phyloP scores from a whole-genome alignment of 306 rosid genomes.

The Quercus suber region DNA sequence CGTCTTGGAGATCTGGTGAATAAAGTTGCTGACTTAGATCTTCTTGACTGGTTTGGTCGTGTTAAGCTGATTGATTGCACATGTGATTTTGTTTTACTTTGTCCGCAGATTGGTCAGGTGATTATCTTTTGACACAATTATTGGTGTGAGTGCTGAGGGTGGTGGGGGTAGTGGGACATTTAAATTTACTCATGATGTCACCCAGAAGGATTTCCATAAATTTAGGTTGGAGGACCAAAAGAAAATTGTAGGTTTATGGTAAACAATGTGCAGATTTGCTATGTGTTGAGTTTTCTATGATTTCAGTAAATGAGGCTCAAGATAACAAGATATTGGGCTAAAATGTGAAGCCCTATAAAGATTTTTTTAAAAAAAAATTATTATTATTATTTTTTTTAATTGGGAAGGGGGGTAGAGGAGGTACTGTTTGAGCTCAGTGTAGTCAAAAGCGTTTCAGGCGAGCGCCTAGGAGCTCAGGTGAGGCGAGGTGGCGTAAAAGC shows the following conservation, averaged over 20 bases:
- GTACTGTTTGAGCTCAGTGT: too few species aligned
- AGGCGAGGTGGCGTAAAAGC: too few species aligned
- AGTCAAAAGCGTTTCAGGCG: too few species aligned
- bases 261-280: neutral
- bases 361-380: too few species aligned
- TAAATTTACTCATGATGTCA: neutral
- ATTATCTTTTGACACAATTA: conserved; percentile 11
- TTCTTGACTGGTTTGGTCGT: conserved; percentile 88
- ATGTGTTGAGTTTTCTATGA: neutral
- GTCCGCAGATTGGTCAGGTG: conserved; percentile 91
- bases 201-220: neutral
- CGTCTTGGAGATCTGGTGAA: conserved; percentile 57
- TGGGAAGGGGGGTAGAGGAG: too few species aligned
- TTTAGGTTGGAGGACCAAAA: neutral
- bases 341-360: neutral
- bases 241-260: neutral
- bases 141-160: neutral
- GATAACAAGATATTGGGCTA: neutral
- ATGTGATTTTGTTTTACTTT: conserved; percentile 61
- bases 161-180: neutral
- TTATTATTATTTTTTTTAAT: too few species aligned
- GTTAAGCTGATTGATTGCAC: conserved; percentile 75
- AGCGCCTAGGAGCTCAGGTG: too few species aligned
- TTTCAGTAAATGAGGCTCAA: neutral
- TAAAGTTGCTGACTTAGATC: conserved; percentile 57